Base-by-base conservation (phyloP, 2,329 filamentous ascomycete genomes). In the Juglanconis oblonga region DNA sequence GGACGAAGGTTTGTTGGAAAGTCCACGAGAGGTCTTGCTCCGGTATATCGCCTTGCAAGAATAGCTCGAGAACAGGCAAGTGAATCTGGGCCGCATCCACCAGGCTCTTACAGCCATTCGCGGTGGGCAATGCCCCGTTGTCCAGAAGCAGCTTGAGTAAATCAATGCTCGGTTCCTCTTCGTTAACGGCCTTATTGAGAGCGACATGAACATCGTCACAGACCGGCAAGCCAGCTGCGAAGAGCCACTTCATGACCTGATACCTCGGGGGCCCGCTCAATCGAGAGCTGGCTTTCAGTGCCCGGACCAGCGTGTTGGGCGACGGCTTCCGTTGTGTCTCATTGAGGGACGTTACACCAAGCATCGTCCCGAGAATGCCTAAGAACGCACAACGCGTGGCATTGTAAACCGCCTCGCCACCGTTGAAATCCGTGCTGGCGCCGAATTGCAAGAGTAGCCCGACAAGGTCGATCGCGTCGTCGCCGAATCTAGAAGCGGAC, bases 401-500 rank as follows among this genome's bases (percentile, higher is more conserved):
- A 10, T 81, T 79, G 64, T 83, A 80, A 4, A 87, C 76, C 4
- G 81, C 79, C 56, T 85, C 81, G 1, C 83, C 83, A 9, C 77
- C 74, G 24, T 80, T 80, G 67, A 80, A 80, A 65, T 87, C 81
- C 0, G 82, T 78, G 56, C 81, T 80, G 3, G 84, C 85, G 0
- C 84, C 83, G 36, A 79, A 75, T 1, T 69, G 63, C 7, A 87
- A 71, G 17, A 88, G 67, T 9, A 85, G 76, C 33, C 71, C 72
- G 36, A 87, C 74, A 13, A 86, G 70, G 5, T 75, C 73, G 33
- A 77, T 74, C 1, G 79, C 82, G 2, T 76, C 75, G 33, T 80
- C 76, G 0, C 81, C 81, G 55, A 78, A 84, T 45, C 80, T 75
- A 0, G 78, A 79, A 0, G 83, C 80, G 0, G 79, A 81, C 1